Evolutionary conservation across 1,284 basidiomycete genomes (phyloP).

Genomic region (Puccinia polysora): DNA sequence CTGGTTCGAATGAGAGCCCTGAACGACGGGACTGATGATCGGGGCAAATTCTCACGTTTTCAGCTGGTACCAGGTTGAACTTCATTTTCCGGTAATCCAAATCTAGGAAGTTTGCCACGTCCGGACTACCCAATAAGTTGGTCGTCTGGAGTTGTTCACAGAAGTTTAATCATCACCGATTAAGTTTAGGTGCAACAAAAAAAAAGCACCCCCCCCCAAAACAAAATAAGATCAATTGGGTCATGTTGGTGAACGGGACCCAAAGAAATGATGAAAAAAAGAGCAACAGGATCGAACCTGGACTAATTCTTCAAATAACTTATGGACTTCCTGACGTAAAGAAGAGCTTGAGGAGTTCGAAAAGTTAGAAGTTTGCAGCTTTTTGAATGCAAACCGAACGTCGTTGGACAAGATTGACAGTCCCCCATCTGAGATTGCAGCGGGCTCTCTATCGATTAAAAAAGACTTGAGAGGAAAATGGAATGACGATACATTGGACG

Average conservation of each 20-base stretch:
- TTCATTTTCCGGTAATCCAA: slow-evolving; percentile 25
- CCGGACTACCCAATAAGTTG: slow-evolving; percentile 12
- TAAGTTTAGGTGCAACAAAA: background rate
- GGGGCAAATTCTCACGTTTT: slow-evolving; percentile 7
- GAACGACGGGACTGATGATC: background rate
- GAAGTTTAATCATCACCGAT: no score
- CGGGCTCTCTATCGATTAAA: slow-evolving; percentile 33
- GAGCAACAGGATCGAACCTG: slow-evolving; percentile 3
- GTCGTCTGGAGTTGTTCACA: no score
- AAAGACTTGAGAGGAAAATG: slow-evolving; percentile 4
- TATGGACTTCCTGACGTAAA: background rate
- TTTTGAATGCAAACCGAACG: slow-evolving; percentile 14
- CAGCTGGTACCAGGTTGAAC: slow-evolving; percentile 8
- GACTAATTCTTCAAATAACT: slow-evolving; percentile 26
- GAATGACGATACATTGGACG: no score
- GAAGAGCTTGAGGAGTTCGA: background rate
- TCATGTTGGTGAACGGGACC: background rate
- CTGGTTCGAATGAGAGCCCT: background rate
- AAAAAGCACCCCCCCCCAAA: background rate
- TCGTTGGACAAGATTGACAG: slow-evolving; percentile 26
- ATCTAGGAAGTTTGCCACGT: slow-evolving; percentile 21
- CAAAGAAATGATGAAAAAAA: background rate
- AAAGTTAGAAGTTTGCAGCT: background rate
- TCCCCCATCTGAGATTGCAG: slow-evolving; percentile 27
- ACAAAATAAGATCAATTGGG: background rate